Conservation (phyloP, 2,329 filamentous ascomycete genomes). For the Neofusicoccum sp. region DNA sequence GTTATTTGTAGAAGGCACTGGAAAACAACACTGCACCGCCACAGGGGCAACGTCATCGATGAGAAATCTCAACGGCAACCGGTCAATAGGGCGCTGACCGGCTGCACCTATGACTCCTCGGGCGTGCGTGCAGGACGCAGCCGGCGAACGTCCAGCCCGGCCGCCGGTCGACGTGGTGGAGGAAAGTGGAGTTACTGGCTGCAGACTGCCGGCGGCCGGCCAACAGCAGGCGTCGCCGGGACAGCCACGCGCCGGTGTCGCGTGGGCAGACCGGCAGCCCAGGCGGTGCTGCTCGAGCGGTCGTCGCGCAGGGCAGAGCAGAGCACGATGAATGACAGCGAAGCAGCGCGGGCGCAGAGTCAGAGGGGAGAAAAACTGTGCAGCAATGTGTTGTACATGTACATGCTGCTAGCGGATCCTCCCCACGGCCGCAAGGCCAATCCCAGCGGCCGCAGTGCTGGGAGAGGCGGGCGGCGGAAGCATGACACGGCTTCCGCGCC, state of each 20-base stretch:
- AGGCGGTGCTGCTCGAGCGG: neutral
- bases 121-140: constrained; percentile 9
- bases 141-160: constrained; percentile 3
- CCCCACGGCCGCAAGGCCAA: constrained; percentile 7
- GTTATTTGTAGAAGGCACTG: neutral
- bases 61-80: constrained; percentile 4
- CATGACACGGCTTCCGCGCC: constrained; percentile 12
- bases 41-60: constrained; percentile 8
- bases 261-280: neutral
- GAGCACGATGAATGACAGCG: constrained; percentile 7
- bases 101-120: constrained; percentile 12
- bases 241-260: constrained; percentile 2
- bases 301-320: neutral
- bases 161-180: constrained; percentile 4
- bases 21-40: constrained; percentile 11
- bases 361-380: neutral
- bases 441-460: neutral
- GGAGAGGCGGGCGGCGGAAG: constrained; percentile 11
- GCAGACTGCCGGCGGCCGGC: neutral
- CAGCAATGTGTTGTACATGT: constrained; percentile 11
- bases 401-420: constrained; percentile 5
- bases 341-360: neutral
- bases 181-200: no score
- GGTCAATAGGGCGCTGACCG: constrained; percentile 9
- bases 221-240: constrained; percentile 4